A percentile compares a stretch with the other conserved stretches of the same genome.
phyloP scores from a whole-genome alignment of 2,329 filamentous ascomycete genomes.

The Pseudogymnoascus sp. region DNA sequence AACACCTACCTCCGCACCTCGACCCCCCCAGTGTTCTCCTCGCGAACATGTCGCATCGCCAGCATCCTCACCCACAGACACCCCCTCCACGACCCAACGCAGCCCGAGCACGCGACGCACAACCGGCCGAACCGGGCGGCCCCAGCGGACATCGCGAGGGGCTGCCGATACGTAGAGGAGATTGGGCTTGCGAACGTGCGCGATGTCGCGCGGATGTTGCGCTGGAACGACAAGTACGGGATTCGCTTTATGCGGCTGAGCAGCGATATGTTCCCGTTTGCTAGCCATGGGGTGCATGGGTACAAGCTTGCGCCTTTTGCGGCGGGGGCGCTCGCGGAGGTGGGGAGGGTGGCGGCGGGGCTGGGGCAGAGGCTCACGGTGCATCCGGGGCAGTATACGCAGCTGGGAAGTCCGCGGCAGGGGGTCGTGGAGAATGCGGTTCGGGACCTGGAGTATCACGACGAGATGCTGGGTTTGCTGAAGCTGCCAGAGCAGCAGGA shows the following conservation, averaged over 20 bases:
- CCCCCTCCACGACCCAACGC: slow-evolving; percentile 65
- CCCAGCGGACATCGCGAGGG: slow-evolving; percentile 58
- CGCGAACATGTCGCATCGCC: slow-evolving; percentile 81
- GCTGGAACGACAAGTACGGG: slow-evolving; percentile 86
- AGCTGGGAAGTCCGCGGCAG: slow-evolving; percentile 73
- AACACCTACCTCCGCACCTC: slow-evolving; percentile 84
- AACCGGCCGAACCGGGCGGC: slow-evolving; percentile 75
- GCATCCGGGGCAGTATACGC: slow-evolving; percentile 88
- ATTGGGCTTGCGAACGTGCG: slow-evolving; percentile 75
- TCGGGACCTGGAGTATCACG: slow-evolving; percentile 80
- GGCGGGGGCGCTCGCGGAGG: slow-evolving; percentile 66
- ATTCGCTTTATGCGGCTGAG: slow-evolving; percentile 91
- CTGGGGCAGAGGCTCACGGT: slow-evolving; percentile 80
- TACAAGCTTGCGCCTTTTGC: slow-evolving; percentile 83
- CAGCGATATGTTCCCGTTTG: slow-evolving; percentile 96
- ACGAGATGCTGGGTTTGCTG: slow-evolving; percentile 73
- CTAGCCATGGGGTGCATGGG: slow-evolving; percentile 78
- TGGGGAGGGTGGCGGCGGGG: slow-evolving; percentile 67
- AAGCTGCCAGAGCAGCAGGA: slow-evolving; percentile 71
- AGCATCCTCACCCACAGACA: slow-evolving; percentile 87
- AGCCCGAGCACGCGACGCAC: slow-evolving; percentile 75
- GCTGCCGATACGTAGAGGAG: slow-evolving; percentile 66
- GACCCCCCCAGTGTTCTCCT: slow-evolving; percentile 81
- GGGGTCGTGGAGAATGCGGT: slow-evolving; percentile 71
- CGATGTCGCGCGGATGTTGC: slow-evolving; percentile 77